phyloP scores from a whole-genome alignment of 2,329 filamentous ascomycete species.

The Sphaerulina populicola region DNA sequence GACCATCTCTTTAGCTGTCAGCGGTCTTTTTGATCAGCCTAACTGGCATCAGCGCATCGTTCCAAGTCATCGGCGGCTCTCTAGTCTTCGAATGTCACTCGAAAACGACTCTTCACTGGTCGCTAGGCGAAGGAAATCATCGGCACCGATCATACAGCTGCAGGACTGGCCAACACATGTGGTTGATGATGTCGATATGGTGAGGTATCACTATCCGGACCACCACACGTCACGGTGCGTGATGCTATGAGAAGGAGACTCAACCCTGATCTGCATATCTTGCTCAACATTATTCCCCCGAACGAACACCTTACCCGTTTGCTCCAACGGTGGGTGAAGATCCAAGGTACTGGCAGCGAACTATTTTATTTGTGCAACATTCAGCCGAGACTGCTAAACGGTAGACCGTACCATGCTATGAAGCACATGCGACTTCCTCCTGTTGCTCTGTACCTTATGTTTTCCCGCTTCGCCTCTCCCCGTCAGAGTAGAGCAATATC shows the following conservation, averaged over 20 bases:
- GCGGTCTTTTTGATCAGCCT: slow-evolving; percentile 17
- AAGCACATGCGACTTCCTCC: neutral
- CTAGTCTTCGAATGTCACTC: neutral
- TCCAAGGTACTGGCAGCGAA: neutral
- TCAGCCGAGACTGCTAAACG: neutral
- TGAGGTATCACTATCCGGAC: slow-evolving; percentile 6
- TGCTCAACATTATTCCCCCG: neutral
- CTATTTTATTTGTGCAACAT: neutral
- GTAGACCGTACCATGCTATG: neutral
- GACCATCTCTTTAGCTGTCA: slow-evolving; percentile 21
- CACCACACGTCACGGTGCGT: slow-evolving; percentile 19
- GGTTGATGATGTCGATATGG: slow-evolving; percentile 6
- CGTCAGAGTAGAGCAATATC: neutral
- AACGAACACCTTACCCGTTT: slow-evolving; percentile 10
- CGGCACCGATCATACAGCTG: neutral
- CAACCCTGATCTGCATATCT: neutral
- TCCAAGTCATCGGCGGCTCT: slow-evolving; percentile 5
- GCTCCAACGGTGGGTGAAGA: neutral
- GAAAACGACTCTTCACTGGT: neutral
- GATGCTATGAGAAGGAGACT: slow-evolving; percentile 25
- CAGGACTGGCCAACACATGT: neutral
- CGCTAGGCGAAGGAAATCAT: neutral
- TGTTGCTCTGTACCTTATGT: neutral
- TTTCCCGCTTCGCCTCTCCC: neutral
- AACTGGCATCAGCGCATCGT: slow-evolving; percentile 15